Conservation (phyloP, 805 yeast genomes). For the Saccharomycopsis sp. region DNA sequence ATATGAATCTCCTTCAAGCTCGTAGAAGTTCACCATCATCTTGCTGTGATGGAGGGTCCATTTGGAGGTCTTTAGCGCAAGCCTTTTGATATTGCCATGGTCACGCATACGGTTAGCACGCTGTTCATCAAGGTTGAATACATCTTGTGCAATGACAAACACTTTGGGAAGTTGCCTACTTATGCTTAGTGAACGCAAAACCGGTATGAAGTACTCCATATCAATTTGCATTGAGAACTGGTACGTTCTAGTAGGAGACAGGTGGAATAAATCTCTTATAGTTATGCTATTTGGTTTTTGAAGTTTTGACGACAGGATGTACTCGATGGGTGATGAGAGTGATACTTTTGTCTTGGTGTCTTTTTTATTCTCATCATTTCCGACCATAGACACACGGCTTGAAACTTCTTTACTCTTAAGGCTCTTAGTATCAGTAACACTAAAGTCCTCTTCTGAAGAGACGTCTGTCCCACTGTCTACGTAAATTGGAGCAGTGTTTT, state of each 20-base stretch:
- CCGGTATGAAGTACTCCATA: constrained; percentile 28
- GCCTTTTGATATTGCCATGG: neutral
- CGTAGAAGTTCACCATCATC: constrained; percentile 37
- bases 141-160: constrained; percentile 22
- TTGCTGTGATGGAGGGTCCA: constrained; percentile 41
- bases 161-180: constrained; percentile 23
- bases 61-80: constrained; percentile 29
- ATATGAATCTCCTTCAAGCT: constrained; percentile 15
- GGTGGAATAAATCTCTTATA: neutral
- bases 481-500: neutral
- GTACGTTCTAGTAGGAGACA: constrained; percentile 26
- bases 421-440: too few species aligned
- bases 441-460: neutral
- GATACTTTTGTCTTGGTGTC: too few species aligned
- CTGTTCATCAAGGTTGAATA: constrained; percentile 10
- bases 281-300: too few species aligned
- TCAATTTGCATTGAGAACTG: constrained; percentile 39
- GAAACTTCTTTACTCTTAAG: too few species aligned
- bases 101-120: neutral
- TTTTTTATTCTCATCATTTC: too few species aligned
- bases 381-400: too few species aligned
- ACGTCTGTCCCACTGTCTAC: neutral
- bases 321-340: too few species aligned
- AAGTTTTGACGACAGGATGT: too few species aligned
- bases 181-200: constrained; percentile 25